These are phyloP conservation scores for Toxicodendron radicans DNA, from an alignment of 345 rosid genomes.

Conservation along the genomic window DNA sequence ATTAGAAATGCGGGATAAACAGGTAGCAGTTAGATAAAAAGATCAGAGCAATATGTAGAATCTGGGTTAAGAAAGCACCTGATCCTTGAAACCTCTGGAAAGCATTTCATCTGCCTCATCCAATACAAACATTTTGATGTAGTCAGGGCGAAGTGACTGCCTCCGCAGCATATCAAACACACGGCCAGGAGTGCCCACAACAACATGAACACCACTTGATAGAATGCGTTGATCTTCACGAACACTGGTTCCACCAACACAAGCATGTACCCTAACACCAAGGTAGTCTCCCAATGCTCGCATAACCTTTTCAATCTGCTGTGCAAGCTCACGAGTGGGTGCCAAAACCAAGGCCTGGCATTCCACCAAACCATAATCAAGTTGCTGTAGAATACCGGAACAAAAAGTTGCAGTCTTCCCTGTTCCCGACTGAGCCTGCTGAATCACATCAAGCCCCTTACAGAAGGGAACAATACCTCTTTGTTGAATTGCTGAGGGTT, in stretches of 20 bases:
- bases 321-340: slow-evolving; percentile 80
- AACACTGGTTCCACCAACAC: slow-evolving; percentile 87
- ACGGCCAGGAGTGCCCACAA: slow-evolving; percentile 83
- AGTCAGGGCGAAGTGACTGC: slow-evolving; percentile 69
- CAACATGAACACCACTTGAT: slow-evolving; percentile 80
- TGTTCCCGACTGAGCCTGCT: slow-evolving; percentile 84
- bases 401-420: slow-evolving; percentile 85
- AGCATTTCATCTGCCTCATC: slow-evolving; percentile 90
- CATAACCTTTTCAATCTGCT: slow-evolving; percentile 88
- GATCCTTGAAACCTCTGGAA: slow-evolving; percentile 87
- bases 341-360: slow-evolving; percentile 83
- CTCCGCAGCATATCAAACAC: slow-evolving; percentile 85
- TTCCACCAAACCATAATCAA: slow-evolving; percentile 58
- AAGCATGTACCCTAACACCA: slow-evolving; percentile 80
- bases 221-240: slow-evolving; percentile 80
- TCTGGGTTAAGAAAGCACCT: slow-evolving; percentile 38
- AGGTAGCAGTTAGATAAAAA: background rate
- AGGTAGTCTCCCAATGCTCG: slow-evolving; percentile 82
- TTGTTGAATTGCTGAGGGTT: slow-evolving; percentile 87
- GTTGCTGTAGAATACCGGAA: slow-evolving; percentile 78
- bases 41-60: background rate
- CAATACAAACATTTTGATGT: slow-evolving; percentile 72
- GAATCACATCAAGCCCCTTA: slow-evolving; percentile 78
- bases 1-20: no score
- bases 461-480: slow-evolving; percentile 82